Percentiles rank a stretch among this genome's conserved stretches.
phyloP scores from a whole-genome alignment of 2,329 filamentous ascomycete genomes.

The Thyridium curvatum region DNA sequence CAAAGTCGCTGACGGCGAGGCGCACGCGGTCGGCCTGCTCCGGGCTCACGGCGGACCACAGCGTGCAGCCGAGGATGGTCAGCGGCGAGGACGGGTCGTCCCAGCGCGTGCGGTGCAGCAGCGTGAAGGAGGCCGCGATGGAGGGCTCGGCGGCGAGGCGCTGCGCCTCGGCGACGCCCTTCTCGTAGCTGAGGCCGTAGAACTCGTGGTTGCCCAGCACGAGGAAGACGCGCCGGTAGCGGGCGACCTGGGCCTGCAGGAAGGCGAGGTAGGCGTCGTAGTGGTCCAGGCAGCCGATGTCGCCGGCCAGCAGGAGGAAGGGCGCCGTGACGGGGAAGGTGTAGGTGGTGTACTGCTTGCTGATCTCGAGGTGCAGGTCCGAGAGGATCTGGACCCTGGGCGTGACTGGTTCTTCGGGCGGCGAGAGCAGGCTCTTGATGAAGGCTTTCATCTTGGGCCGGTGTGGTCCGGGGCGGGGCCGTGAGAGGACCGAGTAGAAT shows the following conservation, averaged over 20 bases:
- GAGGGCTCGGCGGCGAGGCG: constrained; percentile 28
- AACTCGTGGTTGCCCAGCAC: constrained; percentile 53
- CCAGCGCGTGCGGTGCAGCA: constrained; percentile 36
- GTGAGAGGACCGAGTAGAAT: too few species aligned
- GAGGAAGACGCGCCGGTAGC: constrained; percentile 44
- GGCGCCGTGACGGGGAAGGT: constrained; percentile 38
- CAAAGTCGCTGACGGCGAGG: constrained; percentile 45
- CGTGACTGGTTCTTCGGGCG: too few species aligned
- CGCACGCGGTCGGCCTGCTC: constrained; percentile 29
- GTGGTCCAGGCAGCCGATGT: constrained; percentile 40
- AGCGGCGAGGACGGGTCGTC: constrained; percentile 31
- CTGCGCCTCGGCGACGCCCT: constrained; percentile 28
- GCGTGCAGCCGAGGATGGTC: constrained; percentile 50
- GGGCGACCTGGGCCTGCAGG: constrained; percentile 36
- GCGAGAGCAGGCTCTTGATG: too few species aligned
- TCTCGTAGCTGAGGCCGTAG: constrained; percentile 32
- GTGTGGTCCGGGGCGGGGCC: too few species aligned
- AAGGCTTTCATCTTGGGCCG: too few species aligned
- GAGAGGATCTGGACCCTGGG: constrained; percentile 41
- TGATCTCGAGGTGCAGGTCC: constrained; percentile 49
- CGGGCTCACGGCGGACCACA: constrained; percentile 46
- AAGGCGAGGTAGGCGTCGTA: constrained; percentile 38
- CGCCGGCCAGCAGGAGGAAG: constrained; percentile 48
- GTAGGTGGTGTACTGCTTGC: constrained; percentile 42
- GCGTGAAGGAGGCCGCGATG: constrained; percentile 28